Conservation (phyloP, 78 protist genomes). For the Ministeria vibrans region DNA sequence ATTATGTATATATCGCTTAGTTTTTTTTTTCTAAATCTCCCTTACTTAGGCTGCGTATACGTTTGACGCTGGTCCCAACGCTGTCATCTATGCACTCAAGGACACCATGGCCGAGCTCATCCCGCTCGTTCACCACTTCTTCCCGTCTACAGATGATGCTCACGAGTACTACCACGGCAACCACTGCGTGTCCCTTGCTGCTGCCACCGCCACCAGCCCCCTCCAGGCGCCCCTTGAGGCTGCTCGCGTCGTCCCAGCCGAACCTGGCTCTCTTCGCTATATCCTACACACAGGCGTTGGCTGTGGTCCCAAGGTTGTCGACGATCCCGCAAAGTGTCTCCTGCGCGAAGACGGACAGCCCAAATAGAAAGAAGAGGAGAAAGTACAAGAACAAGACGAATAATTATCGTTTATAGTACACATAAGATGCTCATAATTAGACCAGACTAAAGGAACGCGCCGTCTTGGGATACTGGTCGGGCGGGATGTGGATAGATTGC, state of each 20-base stretch:
- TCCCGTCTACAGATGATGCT: conserved; percentile 30
- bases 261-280: not conserved
- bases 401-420: too few relatives aligned
- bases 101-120: conserved; percentile 34
- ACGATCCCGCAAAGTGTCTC: too few relatives aligned
- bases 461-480: too few relatives aligned
- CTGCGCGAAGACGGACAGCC: too few relatives aligned
- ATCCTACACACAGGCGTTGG: not conserved
- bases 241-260: not conserved
- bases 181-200: not conserved
- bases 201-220: not conserved
- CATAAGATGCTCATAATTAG: too few relatives aligned
- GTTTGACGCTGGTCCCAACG: conserved; percentile 98
- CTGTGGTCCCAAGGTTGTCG: not conserved
- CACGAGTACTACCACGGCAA: not conserved
- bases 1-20: too few relatives aligned
- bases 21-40: not conserved
- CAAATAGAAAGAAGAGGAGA: too few relatives aligned
- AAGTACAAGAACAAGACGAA: too few relatives aligned
- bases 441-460: too few relatives aligned
- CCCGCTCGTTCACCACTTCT: conserved; percentile 34
- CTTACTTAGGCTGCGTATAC: conserved; percentile 94
- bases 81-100: conserved; percentile 60
- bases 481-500: too few relatives aligned
- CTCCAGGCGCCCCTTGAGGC: not conserved